Evolutionary conservation across 2,329 filamentous ascomycete genomes (phyloP), one percentile per base, ranked within the genome.

Genomic region (Rosellinia necatrix): DNA sequence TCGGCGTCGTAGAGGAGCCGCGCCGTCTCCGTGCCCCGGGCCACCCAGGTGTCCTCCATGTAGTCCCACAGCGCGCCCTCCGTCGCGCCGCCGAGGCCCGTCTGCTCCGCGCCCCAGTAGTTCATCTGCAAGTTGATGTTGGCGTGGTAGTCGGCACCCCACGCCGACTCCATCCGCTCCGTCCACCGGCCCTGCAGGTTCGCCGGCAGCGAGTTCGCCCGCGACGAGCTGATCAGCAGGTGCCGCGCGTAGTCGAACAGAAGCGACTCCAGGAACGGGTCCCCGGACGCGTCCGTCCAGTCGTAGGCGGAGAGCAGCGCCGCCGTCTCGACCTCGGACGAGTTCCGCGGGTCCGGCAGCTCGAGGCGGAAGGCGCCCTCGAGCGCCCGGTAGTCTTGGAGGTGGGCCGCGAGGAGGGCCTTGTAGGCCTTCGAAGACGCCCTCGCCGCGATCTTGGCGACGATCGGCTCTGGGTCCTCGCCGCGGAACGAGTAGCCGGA

Each of bases 91-190:
- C 73, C 75, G 0, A 84, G 68, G 0, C 81, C 81, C 0, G 80
- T 82, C 49, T 81, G 75, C 29, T 83, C 80, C 2, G 77, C 76
- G 1, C 71, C 72, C 82, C 83, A 86, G 61, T 85, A 77, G 56
- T 85, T 85, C 83, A 85, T 85, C 60, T 86, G 80, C 0, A 85
- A 53, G 53, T 85, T 85, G 63, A 86, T 84, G 58, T 85, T 81
- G 34, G 77, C 73, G 49, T 84, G 81, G 53, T 84, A 85, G 61
- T 85, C 81, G 2, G 73, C 77, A 10, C 76, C 75, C 83, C 83
- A 83, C 0, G 77, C 75, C 3, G 75, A 71, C 0, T 62, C 61
- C 0, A 57, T n/a, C 0, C 32, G 51, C 40, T 80, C 75, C 4
- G 76, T 77, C 83, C 83, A 86, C 15, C 75, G 74, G 0, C 83